Percentiles rank a stretch among this genome's conserved stretches.
phyloP scores from a whole-genome alignment of 805 yeast genomes.

The Candida railenensis region DNA sequence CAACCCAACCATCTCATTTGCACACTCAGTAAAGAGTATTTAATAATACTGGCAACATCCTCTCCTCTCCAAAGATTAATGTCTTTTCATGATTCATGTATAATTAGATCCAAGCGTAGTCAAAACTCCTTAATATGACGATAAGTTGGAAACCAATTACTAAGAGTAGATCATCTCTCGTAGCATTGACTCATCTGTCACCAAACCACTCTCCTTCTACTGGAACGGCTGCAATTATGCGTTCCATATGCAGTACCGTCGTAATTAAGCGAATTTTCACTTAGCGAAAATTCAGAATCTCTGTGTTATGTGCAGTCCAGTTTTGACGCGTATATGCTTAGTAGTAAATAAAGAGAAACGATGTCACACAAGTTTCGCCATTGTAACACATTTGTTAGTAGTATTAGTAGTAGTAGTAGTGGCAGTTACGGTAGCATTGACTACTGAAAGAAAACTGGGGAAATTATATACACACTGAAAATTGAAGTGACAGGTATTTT shows the following conservation, averaged over 20 bases:
- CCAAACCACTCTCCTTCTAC: too few relatives aligned
- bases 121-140: too few relatives aligned
- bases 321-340: neutral
- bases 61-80: neutral
- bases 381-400: too few relatives aligned
- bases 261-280: neutral
- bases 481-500: neutral
- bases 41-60: neutral
- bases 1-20: conserved; percentile 17
- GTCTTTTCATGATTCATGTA: too few relatives aligned
- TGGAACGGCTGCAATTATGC: neutral
- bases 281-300: neutral
- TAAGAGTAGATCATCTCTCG: neutral
- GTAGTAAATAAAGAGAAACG: too few relatives aligned
- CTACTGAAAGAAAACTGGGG: neutral
- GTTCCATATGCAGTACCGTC: neutral
- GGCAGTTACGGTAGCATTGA: neutral
- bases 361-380: too few relatives aligned
- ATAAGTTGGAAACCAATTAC: too few relatives aligned
- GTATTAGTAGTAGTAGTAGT: neutral
- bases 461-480: neutral
- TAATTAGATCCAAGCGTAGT: too few relatives aligned
- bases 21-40: conserved; percentile 17
- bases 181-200: too few relatives aligned
- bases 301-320: neutral